phyloP scores from a whole-genome alignment of 257 asterid species.

The Scutellaria barbata region DNA sequence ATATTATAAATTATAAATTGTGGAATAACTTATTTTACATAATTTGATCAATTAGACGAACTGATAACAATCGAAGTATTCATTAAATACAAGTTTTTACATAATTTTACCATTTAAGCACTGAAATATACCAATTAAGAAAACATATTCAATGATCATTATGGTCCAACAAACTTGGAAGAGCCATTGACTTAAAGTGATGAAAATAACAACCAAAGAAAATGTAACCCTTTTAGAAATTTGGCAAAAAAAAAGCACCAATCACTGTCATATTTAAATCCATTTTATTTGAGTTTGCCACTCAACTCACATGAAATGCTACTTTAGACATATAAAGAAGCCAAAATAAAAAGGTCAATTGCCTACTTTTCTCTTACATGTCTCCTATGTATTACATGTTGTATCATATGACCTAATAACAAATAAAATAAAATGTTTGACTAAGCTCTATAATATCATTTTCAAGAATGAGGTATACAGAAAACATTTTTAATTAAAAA shows the following conservation, averaged over 20 bases:
- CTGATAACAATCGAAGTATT: no score
- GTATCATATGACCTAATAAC: constrained; percentile 26
- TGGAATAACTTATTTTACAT: no score
- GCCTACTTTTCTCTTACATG: constrained; percentile 14
- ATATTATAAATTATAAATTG: no score
- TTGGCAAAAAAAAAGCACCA: constrained; percentile 10
- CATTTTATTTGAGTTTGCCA: background rate
- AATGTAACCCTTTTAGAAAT: constrained; percentile 27
- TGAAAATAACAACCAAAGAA: constrained; percentile 6
- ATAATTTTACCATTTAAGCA: background rate
- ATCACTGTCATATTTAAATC: constrained; percentile 25
- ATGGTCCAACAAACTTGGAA: constrained; percentile 22
- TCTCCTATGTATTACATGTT: constrained; percentile 19
- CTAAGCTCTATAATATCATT: background rate
- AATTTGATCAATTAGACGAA: no score
- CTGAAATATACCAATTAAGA: background rate
- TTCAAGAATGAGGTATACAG: no score
- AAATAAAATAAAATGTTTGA: constrained; percentile 32
- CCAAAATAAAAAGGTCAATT: constrained; percentile 34
- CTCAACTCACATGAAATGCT: constrained; percentile 20
- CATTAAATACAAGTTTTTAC: no score
- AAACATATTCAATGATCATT: background rate
- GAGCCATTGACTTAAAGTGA: constrained; percentile 26
- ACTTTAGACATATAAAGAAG: constrained; percentile 25
- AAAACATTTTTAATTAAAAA: no score